Evolutionary conservation across 306 rosid genomes (phyloP).

Genomic region (Hippophae rhamnoides): DNA sequence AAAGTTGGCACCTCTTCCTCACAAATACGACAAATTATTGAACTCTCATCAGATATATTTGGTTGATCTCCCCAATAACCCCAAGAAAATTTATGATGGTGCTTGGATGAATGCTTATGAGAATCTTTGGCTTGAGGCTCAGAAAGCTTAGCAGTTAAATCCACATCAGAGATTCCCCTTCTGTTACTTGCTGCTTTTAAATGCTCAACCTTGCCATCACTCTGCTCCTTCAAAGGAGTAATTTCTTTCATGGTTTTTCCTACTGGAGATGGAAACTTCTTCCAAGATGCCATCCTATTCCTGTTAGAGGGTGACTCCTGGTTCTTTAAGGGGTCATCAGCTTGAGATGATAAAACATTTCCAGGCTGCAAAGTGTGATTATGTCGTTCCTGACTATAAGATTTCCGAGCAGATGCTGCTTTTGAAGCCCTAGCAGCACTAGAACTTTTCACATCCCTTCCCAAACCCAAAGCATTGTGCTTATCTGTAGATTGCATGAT

Average conservation of each 20-base stretch:
- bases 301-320: slow-evolving; percentile 52
- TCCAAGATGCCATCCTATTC: slow-evolving; percentile 82
- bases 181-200: slow-evolving; percentile 37
- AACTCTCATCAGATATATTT: slow-evolving; percentile 51
- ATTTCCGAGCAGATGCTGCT: slow-evolving; percentile 56
- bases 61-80: slow-evolving; percentile 87
- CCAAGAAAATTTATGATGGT: slow-evolving; percentile 81
- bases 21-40: slow-evolving; percentile 96
- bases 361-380: slow-evolving; percentile 26
- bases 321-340: slow-evolving; percentile 40
- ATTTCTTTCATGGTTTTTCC: slow-evolving; percentile 47
- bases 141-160: slow-evolving; percentile 47
- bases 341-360: slow-evolving; percentile 27
- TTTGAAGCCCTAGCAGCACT: slow-evolving; percentile 46
- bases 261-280: slow-evolving; percentile 65
- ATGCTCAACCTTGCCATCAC: slow-evolving; percentile 44
- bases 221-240: slow-evolving; percentile 50
- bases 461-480: slow-evolving; percentile 49
- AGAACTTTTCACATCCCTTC: slow-evolving; percentile 49
- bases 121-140: slow-evolving; percentile 64
- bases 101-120: slow-evolving; percentile 70
- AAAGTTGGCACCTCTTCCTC: slow-evolving; percentile 94
- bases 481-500: slow-evolving; percentile 58
- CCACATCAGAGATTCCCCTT: slow-evolving; percentile 42
- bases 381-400: slow-evolving; percentile 85